These are phyloP conservation scores for Elaeagnus macrophylla DNA, from an alignment of 306 rosid genomes.

Conservation along the genomic window DNA sequence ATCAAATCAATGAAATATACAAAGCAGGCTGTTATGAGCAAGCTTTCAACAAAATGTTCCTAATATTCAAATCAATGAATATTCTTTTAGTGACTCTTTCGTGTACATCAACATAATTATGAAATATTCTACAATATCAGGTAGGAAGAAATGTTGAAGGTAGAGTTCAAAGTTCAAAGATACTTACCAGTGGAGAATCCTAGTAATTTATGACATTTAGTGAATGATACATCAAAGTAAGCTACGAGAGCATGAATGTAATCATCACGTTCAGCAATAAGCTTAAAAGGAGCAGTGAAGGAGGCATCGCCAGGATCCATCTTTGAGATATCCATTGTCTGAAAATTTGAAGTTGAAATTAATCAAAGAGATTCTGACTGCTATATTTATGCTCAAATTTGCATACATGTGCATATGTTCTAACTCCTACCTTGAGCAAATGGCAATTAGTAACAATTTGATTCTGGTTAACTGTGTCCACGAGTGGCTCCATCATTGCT, in stretches of 20 bases:
- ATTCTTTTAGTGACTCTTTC: neutral
- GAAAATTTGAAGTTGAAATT: neutral
- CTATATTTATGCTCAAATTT: neutral
- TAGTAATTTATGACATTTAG: conserved; percentile 81
- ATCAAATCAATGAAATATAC: too few species aligned
- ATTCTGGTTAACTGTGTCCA: conserved; percentile 89
- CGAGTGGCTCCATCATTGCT: conserved; percentile 95
- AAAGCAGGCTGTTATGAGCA: too few species aligned
- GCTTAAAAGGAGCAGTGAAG: conserved; percentile 88
- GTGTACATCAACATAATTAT: neutral
- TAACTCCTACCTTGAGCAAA: conserved; percentile 62
- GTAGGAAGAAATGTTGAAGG: conserved; percentile 4
- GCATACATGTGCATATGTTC: neutral
- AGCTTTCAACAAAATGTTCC: too few species aligned
- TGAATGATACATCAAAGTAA: conserved; percentile 87
- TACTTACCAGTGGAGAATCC: conserved; percentile 91
- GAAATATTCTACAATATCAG: neutral
- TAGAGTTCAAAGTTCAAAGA: conserved; percentile 15
- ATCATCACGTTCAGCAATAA: conserved; percentile 80
- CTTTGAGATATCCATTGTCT: conserved; percentile 98
- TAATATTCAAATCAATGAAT: too few species aligned
- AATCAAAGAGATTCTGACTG: neutral
- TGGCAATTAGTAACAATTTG: conserved; percentile 90
- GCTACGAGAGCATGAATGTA: conserved; percentile 93
- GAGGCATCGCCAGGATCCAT: conserved; percentile 92